These are phyloP conservation scores for Punica granatum DNA, from an alignment of 345 rosid genomes.

Conservation along the genomic window DNA sequence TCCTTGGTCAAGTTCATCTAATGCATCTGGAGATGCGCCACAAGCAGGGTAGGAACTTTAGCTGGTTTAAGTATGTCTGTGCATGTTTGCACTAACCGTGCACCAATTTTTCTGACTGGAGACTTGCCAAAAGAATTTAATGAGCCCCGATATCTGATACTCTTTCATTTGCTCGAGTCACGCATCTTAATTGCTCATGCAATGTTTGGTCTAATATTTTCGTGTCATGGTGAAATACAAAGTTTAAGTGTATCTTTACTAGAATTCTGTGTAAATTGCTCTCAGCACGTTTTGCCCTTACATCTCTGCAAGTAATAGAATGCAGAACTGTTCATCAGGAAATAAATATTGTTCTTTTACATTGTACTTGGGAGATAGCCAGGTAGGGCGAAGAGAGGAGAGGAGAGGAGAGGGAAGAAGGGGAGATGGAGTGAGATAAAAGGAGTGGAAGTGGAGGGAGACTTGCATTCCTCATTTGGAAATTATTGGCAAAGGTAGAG, in stretches of 20 bases:
- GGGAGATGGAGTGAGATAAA: too few relatives aligned
- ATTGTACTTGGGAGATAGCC: too few relatives aligned
- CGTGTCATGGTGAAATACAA: neutral
- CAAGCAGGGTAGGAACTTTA: constrained; percentile 43
- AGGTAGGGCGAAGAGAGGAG: too few relatives aligned
- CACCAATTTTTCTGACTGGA: neutral
- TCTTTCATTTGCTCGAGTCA: neutral
- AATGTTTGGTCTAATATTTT: neutral
- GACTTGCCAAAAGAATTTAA: neutral
- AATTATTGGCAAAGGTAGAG: too few relatives aligned
- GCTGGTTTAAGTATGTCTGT: neutral
- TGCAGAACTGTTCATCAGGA: neutral
- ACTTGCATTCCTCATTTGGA: too few relatives aligned
- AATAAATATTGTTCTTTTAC: neutral
- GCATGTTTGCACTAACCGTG: neutral
- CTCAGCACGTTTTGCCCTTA: neutral
- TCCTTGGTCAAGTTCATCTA: constrained; percentile 71
- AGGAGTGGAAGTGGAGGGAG: too few relatives aligned
- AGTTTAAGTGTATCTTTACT: neutral
- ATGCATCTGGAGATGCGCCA: constrained; percentile 30
- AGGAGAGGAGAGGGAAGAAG: too few relatives aligned
- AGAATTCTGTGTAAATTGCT: neutral
- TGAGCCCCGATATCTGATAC: neutral
- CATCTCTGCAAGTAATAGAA: neutral
- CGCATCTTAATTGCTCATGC: neutral